These are phyloP conservation scores for Sclerotinia trifoliorum DNA, from an alignment of 2,329 filamentous ascomycete genomes.

Conservation along the genomic window DNA sequence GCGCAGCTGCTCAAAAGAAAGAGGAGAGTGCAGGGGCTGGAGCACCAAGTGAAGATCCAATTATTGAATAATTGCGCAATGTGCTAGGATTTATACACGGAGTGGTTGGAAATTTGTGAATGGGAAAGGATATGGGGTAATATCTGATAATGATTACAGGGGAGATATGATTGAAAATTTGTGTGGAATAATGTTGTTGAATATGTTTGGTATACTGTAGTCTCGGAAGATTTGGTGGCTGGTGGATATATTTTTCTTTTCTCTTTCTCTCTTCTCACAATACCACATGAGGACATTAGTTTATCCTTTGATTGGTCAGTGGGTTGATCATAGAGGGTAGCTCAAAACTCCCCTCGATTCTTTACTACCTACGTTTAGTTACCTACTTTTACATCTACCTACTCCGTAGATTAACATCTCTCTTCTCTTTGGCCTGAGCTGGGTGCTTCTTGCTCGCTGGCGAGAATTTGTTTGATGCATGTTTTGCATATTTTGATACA, in stretches of 20 bases:
- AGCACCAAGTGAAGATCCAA: slow-evolving; percentile 16
- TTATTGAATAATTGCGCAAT: slow-evolving; percentile 19
- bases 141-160: slow-evolving; percentile 7
- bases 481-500: not conserved
- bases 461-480: not conserved
- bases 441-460: not conserved
- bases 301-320: not conserved
- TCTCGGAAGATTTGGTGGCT: not conserved
- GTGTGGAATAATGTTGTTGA: slow-evolving; percentile 3
- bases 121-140: slow-evolving; percentile 8
- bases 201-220: not conserved
- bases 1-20: slow-evolving; percentile 15
- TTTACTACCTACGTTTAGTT: not conserved
- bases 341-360: not conserved
- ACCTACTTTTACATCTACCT: not conserved
- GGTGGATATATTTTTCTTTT: slow-evolving; percentile 9
- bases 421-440: not conserved
- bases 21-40: slow-evolving; percentile 2
- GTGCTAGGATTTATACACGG: not conserved
- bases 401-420: slow-evolving; percentile 5
- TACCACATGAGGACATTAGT: too few species aligned
- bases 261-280: not conserved
- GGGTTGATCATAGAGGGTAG: not conserved
- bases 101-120: slow-evolving; percentile 1
- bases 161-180: not conserved